Evolutionary conservation across 2,329 filamentous ascomycete genomes (phyloP), one percentile per base, ranked within the genome.

Genomic region (Tolypocladium ophioglossoides): DNA sequence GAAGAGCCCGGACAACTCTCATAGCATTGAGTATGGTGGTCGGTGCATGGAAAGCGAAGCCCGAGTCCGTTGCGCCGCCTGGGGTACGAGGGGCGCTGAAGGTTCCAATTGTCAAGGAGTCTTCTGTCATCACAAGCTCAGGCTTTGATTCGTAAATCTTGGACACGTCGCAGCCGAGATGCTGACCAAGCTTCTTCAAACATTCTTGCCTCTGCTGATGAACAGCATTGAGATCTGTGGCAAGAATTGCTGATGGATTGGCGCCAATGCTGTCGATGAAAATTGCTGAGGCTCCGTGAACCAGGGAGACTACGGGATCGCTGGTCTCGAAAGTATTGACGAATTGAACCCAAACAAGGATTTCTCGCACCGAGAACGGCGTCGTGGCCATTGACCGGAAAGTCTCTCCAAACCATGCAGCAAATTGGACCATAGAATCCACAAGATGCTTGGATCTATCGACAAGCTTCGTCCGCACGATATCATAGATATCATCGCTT

Each of bases 221-320:
- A 57, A 97, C 82, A 27, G 83, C 83, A 41, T 84, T 78, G 0
- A 84, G 74, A 41, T 87, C 84, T 9, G 86, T 83, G 0, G 89
- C 85, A 52, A 96, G 78, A 58, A 96, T 77, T 0, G 90, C 91
- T 8, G 94, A 91, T 16, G 95, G 94, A 64, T 97, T 97, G 9
- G 94, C 94, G 37, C 94, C 94, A 18, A 99, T 80, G 1, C 91
- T 94, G 66, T 99, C 95, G 55, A 99, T 87, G 64, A 95, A 99
- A 1, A 99, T 91, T 70, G 96, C 91, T 1, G 91, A 87, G 35
- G 94, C 94, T 57, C 95, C 94, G 63, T 99, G 91, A 2, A 96
- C 72, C 27, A 83, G 66, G 16, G 73, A 72, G 56, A 74, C 66
- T 10, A 73, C 62, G 11, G 72, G 62, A 49, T 84, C 74, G 6